Evolutionary conservation across 805 yeast genomes (phyloP), one percentile per base, ranked within the genome.

Genomic region (Zygotorulaspora sp.): DNA sequence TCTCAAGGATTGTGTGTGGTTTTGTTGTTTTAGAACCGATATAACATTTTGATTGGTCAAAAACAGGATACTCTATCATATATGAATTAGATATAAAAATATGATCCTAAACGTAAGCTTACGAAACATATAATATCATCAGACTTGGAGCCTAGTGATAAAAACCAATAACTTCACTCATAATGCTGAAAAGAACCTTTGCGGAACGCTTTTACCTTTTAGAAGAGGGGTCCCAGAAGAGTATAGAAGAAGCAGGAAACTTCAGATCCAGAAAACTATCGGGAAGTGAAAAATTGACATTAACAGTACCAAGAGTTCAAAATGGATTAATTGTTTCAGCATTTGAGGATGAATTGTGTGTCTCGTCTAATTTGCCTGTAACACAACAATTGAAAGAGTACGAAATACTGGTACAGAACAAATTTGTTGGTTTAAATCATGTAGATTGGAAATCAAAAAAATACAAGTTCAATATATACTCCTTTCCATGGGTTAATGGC

Each of bases 401-500:
- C 41, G 65, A 62, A 33, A 42, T 62, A 6, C 38, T 62, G 17
- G 47, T 62, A 13, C 49, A 55, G 30, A 62, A 62, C 37, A 55
- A 57, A 35, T 57, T 58, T 31, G 57, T 70, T 30, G 76, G 75
- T 0, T 47, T 71, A 27, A 71, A 71, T 44, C 76, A 73, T 7
- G 61, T 71, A 21, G 76, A 71, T 46, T 71, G 76, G 76, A 71
- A 71, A 48, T 68, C 71, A 6, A 66, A 67, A 35, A 67, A 65
- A 38, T 71, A 65, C 44, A 57, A 60, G 28, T 71, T 71, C 53
- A 74, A 72, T 15, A 62, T 71, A 6, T 66, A 70, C 44, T 62
- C 68, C 10, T 69, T 70, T 40, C 76, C 76, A 7, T 71, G 76
- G 75, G 57, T 71, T 32, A 71, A 69, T 48, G 76, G 76, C 11